Evolutionary conservation across 2,329 filamentous ascomycete species (phyloP).

Genomic region (Aspergillus pseudonomiae): DNA sequence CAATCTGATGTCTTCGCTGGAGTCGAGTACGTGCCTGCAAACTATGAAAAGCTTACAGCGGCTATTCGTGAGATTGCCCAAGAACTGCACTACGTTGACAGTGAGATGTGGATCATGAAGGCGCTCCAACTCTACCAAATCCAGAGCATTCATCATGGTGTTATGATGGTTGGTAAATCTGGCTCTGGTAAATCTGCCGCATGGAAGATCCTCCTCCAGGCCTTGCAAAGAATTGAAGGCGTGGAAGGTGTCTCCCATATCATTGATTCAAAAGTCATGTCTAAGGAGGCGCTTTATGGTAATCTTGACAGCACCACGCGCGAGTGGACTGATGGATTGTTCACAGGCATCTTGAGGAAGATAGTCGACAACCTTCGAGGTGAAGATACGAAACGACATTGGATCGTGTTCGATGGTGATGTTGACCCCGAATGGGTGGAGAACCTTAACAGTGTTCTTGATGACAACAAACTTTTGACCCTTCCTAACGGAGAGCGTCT

Average conservation of each 20-base stretch:
- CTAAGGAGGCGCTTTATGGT: slow-evolving; percentile 95
- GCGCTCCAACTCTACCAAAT: slow-evolving; percentile 97
- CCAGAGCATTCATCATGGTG: slow-evolving; percentile 95
- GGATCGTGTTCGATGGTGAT: slow-evolving; percentile 99
- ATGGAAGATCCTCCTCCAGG: slow-evolving; percentile 90
- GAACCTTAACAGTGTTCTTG: slow-evolving; percentile 98
- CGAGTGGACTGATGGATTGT: slow-evolving; percentile 98
- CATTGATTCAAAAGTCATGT: slow-evolving; percentile 99
- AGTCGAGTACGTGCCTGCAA: slow-evolving; percentile 88
- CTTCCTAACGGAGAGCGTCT: slow-evolving; percentile 97
- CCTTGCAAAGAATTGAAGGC: slow-evolving; percentile 85
- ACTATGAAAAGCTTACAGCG: slow-evolving; percentile 74
- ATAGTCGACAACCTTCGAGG: slow-evolving; percentile 98
- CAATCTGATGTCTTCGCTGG: slow-evolving; percentile 88
- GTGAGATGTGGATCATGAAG: slow-evolving; percentile 96
- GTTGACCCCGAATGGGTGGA: slow-evolving; percentile 99
- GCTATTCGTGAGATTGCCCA: slow-evolving; percentile 81
- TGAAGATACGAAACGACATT: slow-evolving; percentile 94
- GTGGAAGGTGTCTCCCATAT: slow-evolving; percentile 95
- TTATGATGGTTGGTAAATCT: slow-evolving; percentile 99
- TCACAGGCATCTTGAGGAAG: slow-evolving; percentile 96
- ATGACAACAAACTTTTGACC: slow-evolving; percentile 97
- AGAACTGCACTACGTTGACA: slow-evolving; percentile 85
- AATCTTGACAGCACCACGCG: slow-evolving; percentile 94
- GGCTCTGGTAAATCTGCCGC: slow-evolving; percentile 96